Conservation (phyloP, 176 grass and related monocot species). For the Olyra latifolia region DNA sequence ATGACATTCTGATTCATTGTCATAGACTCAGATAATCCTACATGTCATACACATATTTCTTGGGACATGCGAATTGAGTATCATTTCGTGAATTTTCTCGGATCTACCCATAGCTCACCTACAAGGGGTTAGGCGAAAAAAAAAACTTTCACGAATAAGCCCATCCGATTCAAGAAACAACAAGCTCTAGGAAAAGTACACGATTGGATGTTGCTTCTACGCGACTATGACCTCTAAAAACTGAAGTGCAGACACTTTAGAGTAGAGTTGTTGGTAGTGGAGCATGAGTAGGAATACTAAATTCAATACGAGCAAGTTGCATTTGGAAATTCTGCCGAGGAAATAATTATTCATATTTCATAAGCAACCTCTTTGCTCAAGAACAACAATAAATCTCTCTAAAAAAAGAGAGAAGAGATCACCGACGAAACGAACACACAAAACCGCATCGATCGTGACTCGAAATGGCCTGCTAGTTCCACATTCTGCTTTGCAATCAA, state of each 20-base stretch:
- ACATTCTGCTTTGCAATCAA: constrained; percentile 20
- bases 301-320: not conserved
- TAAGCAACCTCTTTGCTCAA: not conserved
- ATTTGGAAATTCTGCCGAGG: not conserved
- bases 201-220: too few species aligned
- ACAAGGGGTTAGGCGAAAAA: not conserved
- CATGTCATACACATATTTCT: too few species aligned
- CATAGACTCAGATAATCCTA: too few species aligned
- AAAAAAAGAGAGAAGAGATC: not conserved
- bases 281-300: not conserved
- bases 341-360: not conserved
- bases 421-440: not conserved
- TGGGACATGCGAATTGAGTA: too few species aligned
- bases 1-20: too few species aligned
- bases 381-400: not conserved
- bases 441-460: not conserved
- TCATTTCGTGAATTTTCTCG: too few species aligned
- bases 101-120: not conserved
- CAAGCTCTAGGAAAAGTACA: not conserved
- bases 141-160: not conserved
- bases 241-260: not conserved
- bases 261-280: not conserved
- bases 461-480: constrained; percentile 14
- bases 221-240: too few species aligned
- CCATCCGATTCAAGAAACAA: not conserved